Evolutionary conservation across 2,329 filamentous ascomycete species (phyloP), one percentile per base, ranked within the genome.

Genomic region (Cercospora citrullina): DNA sequence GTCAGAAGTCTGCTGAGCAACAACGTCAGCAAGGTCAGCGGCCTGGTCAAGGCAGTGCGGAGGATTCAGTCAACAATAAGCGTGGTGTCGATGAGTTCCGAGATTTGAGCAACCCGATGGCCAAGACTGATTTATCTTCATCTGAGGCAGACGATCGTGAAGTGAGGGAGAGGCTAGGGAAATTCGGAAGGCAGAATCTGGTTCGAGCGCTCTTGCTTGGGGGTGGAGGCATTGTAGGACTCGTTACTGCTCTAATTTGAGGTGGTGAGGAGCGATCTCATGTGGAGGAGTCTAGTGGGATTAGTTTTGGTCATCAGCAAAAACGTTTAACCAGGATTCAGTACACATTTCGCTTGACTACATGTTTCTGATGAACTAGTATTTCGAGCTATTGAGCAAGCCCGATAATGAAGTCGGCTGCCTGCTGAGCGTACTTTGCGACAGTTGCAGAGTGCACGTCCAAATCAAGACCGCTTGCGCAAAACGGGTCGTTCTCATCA

Each of bases 91-190:
- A 67, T 30, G 61, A 77, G 65, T 71, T 70, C 16, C 69, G 42
- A 3, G 74, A 77, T 66, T 14, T 74, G 48, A 75, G 71, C 60
- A 69, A 63, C 12, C 73, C 74, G 45, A 69, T 77, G 53, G 73
- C 73, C 18, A 72, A 76, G 65, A 79, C 75, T 7, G 77, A 67
- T 16, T 75, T 79, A 60, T 76, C 76, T n/a, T 77, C 77, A 7
- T 73, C 77, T 0, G 71, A 80, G 66, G 79, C 80, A 61, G 80
- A 80, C 10, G 75, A 80, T 58, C 71, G 75, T 61, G 72, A 76
- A 16, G 81, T 81, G 74, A 78, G 80, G 74, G 75, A 75, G 18
- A 76, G 78, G 42, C 76, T 81, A 66, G 76, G 64, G 5, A 72
- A 72, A 30, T 80, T 74, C 60, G 72, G 67, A 4, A 66, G 60